These are phyloP conservation scores for Alternaria novae-zelandiae DNA, from an alignment of 2,329 filamentous ascomycete genomes.

Conservation along the genomic window DNA sequence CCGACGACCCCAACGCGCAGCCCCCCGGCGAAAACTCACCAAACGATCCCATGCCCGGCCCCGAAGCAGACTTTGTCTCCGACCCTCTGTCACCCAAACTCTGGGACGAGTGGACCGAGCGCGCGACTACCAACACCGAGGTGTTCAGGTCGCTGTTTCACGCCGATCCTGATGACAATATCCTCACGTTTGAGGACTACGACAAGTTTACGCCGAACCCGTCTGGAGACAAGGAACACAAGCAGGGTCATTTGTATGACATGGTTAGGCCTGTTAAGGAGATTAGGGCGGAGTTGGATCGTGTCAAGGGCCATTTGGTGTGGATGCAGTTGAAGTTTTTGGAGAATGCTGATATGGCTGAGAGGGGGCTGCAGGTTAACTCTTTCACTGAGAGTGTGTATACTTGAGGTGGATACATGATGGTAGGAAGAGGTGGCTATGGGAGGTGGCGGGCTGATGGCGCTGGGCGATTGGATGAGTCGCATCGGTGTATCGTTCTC, in stretches of 20 bases:
- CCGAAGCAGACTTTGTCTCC: conserved; percentile 65
- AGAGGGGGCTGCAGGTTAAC: conserved; percentile 86
- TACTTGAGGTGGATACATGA: conserved; percentile 50
- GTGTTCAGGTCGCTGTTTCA: conserved; percentile 83
- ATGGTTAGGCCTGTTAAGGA: conserved; percentile 68
- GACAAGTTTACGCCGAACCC: conserved; percentile 68
- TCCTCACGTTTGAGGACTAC: conserved; percentile 90
- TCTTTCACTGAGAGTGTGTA: conserved; percentile 86
- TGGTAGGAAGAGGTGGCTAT: not conserved
- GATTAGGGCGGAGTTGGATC: conserved; percentile 75
- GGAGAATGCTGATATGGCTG: conserved; percentile 84
- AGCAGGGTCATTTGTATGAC: conserved; percentile 87
- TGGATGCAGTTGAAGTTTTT: conserved; percentile 95
- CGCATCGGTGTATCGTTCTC: not conserved
- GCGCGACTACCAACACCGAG: conserved; percentile 73
- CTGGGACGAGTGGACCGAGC: conserved; percentile 70
- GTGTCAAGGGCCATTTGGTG: conserved; percentile 86
- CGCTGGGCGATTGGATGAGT: not conserved
- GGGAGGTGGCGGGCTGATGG: not conserved
- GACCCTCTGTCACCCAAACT: conserved; percentile 66
- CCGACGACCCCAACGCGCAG: conserved; percentile 75
- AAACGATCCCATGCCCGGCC: conserved; percentile 77
- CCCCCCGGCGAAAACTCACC: conserved; percentile 71
- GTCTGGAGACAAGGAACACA: conserved; percentile 66
- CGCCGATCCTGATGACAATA: conserved; percentile 86